Evolutionary conservation across 2,329 filamentous ascomycete genomes (phyloP).

Genomic region (Curvularia sp.): DNA sequence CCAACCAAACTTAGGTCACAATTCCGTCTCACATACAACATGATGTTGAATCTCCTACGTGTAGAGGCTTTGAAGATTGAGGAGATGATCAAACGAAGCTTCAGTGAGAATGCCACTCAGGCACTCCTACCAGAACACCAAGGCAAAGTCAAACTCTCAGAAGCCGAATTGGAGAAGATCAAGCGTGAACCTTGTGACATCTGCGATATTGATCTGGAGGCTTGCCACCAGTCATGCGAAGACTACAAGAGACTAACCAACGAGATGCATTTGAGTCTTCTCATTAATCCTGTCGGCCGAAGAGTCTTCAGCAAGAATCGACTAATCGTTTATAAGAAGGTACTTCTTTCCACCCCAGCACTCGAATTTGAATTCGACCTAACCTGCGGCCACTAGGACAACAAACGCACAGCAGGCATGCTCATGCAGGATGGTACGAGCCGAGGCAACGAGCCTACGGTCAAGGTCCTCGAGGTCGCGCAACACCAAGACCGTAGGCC

Average conservation of each 20-base stretch:
- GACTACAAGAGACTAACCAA: constrained; percentile 79
- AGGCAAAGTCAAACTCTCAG: constrained; percentile 88
- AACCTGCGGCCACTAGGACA: constrained; percentile 62
- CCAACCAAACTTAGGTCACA: constrained; percentile 95
- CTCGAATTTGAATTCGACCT: constrained; percentile 18
- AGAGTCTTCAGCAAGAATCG: constrained; percentile 78
- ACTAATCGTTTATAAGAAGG: constrained; percentile 79
- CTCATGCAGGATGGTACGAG: constrained; percentile 77
- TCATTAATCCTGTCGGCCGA: constrained; percentile 82
- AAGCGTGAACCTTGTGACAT: constrained; percentile 82
- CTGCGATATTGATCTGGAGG: constrained; percentile 80
- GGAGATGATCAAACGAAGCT: constrained; percentile 99
- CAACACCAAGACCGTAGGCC: constrained; percentile 73
- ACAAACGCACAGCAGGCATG: constrained; percentile 81
- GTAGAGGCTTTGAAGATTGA: constrained; percentile 98
- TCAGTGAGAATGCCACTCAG: constrained; percentile 97
- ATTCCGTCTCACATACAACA: constrained; percentile 97
- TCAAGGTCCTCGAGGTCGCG: constrained; percentile 82
- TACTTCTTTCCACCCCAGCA: constrained; percentile 28
- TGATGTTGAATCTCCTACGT: constrained; percentile 94
- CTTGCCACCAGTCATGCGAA: constrained; percentile 82
- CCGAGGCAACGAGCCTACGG: constrained; percentile 68
- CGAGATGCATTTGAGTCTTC: constrained; percentile 77
- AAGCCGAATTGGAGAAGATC: constrained; percentile 88
- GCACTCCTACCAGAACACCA: constrained; percentile 93